A percentile compares a stretch with the other conserved stretches of the same genome.
These are phyloP conservation scores for Ogataea salicorniae DNA, from an alignment of 805 yeast species.

Conservation along the genomic window DNA sequence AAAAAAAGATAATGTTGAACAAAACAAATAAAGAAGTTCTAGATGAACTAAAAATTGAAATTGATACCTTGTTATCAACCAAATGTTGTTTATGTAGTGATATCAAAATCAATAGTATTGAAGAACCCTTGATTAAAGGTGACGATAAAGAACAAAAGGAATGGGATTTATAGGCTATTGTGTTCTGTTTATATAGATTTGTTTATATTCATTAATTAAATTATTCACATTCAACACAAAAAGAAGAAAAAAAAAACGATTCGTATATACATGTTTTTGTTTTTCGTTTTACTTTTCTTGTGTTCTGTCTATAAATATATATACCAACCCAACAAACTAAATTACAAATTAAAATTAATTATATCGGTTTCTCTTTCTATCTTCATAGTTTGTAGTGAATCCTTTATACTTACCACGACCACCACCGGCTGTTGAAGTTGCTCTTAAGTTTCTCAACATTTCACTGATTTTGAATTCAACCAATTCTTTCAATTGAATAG, in stretches of 20 bases:
- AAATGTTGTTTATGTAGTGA: constrained; percentile 80
- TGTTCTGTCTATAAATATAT: not conserved
- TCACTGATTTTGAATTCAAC: constrained; percentile 60
- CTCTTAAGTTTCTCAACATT: constrained; percentile 35
- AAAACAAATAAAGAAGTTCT: constrained; percentile 28
- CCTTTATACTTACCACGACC: not conserved
- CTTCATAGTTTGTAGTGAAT: not conserved
- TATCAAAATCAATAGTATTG: constrained; percentile 62
- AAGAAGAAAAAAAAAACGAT: too few species aligned
- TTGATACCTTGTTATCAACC: constrained; percentile 54
- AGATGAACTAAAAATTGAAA: constrained; percentile 35
- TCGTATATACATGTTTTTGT: too few species aligned
- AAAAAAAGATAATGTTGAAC: constrained; percentile 36
- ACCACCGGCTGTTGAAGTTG: constrained; percentile 4
- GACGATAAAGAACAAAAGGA: constrained; percentile 36
- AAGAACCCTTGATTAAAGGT: constrained; percentile 48
- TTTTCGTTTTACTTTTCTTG: not conserved
- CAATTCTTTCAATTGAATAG: constrained; percentile 59
- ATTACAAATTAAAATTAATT: too few species aligned
- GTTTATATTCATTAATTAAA: not conserved
- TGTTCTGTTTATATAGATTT: not conserved
- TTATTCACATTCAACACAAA: not conserved
- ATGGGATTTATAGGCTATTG: constrained; percentile 39
- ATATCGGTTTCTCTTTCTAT: too few species aligned
- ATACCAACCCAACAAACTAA: not conserved